These are phyloP conservation scores for Neopestalotiopsis sp. DNA, from an alignment of 2,329 filamentous ascomycete genomes.

Conservation along the genomic window DNA sequence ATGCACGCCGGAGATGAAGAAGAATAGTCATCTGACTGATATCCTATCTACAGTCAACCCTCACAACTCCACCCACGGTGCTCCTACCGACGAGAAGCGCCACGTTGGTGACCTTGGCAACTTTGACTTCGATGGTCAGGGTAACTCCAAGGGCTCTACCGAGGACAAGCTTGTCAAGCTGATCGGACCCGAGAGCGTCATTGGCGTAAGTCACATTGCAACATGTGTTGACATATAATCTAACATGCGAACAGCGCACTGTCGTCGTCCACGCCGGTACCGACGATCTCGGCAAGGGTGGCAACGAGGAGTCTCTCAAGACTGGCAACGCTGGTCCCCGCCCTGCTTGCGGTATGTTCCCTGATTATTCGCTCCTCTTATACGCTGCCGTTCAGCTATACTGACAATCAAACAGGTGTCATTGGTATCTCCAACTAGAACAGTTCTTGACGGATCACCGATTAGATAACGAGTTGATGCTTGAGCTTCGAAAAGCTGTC, in stretches of 20 bases:
- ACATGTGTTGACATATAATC: slow-evolving; percentile 13
- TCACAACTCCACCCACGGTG: slow-evolving; percentile 53
- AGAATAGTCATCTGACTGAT: slow-evolving; percentile 20
- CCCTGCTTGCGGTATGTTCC: slow-evolving; percentile 84
- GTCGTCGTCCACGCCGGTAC: slow-evolving; percentile 94
- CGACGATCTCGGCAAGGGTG: slow-evolving; percentile 94
- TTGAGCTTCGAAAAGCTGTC: neutral
- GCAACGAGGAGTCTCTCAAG: slow-evolving; percentile 94
- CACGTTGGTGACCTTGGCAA: slow-evolving; percentile 98
- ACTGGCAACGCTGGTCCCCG: slow-evolving; percentile 94
- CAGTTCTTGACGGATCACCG: neutral
- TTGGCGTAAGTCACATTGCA: slow-evolving; percentile 71
- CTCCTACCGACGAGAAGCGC: slow-evolving; percentile 79
- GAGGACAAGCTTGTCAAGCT: slow-evolving; percentile 88
- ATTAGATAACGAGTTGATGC: neutral
- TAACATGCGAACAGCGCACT: slow-evolving; percentile 69
- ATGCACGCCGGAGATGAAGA: neutral
- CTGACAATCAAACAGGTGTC: slow-evolving; percentile 61
- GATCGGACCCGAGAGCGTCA: slow-evolving; percentile 92
- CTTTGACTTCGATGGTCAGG: slow-evolving; percentile 92
- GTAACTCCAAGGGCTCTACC: slow-evolving; percentile 82
- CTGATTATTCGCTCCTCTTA: too few species aligned
- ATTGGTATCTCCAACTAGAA: slow-evolving; percentile 82
- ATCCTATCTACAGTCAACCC: slow-evolving; percentile 22
- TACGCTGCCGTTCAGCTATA: neutral